Base-by-base conservation (phyloP, 176 grass and related monocot genomes). In the Rhynchospora pubera region DNA sequence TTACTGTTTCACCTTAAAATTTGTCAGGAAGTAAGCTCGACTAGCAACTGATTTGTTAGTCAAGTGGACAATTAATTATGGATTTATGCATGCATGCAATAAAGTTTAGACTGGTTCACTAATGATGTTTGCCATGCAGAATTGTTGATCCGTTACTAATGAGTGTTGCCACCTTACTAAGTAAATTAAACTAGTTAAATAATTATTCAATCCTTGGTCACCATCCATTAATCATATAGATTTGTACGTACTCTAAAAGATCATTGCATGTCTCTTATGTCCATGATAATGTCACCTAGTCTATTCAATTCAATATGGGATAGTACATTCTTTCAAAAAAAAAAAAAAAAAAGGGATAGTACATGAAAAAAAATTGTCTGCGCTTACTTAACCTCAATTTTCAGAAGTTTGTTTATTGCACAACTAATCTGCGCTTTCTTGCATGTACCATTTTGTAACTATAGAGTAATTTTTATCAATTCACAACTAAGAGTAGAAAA, bases 1-100 rank as follows among this genome's bases (percentile, higher is more conserved):
- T 4, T 39, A 39, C 34, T 39, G 34, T 39, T 39, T 39, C 34
- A 2, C 34, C 34, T 39, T 39, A 39, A 39, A 39, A 39, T 39
- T 39, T 39, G 34, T 39, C 4, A 39, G 34, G 34, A 39, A 39
- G 34, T 39, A 39, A 39, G 34, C 34, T 39, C 32, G 43, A 44
- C 15, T n/a, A n/a, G 46, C 50, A 30, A 53, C 0, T 55, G 50
- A 77, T 56, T 84, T 62, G 69, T 30, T 19, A 62, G 9, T 65
- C 59, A 77, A 15, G 58, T 80, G 61, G 11, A 34, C 14, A 7
- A 43, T 39, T 86, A 82, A 86, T 86, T 42, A 82, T 86, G 78
- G 23, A 34, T 86, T 52, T 80, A 85, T 79, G 70, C 70, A 79
- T 80, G 84, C 84, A 84, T 77, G 83, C 83, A 86, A 56, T 19